Conservation (phyloP, 345 rosid genomes). For the Cardiospermum halicacabum region DNA sequence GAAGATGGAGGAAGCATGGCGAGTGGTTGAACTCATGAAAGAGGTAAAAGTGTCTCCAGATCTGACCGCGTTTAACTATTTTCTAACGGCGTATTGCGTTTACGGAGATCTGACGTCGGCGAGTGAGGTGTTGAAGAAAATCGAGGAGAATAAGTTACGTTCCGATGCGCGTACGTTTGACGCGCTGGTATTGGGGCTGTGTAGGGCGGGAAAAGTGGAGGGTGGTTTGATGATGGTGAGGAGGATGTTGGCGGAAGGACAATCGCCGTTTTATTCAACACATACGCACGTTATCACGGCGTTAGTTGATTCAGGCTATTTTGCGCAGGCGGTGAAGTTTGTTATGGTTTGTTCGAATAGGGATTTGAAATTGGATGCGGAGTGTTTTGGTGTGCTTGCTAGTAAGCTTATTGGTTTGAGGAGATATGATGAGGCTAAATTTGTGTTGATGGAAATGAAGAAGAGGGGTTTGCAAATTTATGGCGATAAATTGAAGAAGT, state of each 20-base stretch:
- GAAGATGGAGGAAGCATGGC: conserved; percentile 43
- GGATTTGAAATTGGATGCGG: conserved; percentile 41
- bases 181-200: conserved; percentile 69
- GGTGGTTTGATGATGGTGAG: conserved; percentile 54
- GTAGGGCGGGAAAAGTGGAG: conserved; percentile 49
- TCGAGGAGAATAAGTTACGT: conserved; percentile 39
- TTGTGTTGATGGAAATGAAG: conserved; percentile 53
- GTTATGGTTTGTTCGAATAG: conserved; percentile 44
- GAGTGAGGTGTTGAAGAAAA: conserved; percentile 38
- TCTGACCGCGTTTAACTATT: conserved; percentile 45
- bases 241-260: conserved; percentile 57
- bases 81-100: conserved; percentile 42
- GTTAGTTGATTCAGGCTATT: conserved; percentile 35
- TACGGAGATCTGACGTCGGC: conserved; percentile 40
- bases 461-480: conserved; percentile 31
- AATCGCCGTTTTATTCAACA: conserved; percentile 42
- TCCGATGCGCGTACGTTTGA: conserved; percentile 58
- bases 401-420: conserved; percentile 33
- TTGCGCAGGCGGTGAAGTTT: conserved; percentile 45
- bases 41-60: conserved; percentile 33
- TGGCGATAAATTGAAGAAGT: conserved; percentile 30
- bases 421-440: conserved; percentile 38
- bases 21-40: conserved; percentile 38
- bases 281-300: conserved; percentile 46
- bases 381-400: conserved; percentile 52